Evolutionary conservation across 768 basidiomycete species (phyloP).

Genomic region (Rhizopogon salebrosus): DNA sequence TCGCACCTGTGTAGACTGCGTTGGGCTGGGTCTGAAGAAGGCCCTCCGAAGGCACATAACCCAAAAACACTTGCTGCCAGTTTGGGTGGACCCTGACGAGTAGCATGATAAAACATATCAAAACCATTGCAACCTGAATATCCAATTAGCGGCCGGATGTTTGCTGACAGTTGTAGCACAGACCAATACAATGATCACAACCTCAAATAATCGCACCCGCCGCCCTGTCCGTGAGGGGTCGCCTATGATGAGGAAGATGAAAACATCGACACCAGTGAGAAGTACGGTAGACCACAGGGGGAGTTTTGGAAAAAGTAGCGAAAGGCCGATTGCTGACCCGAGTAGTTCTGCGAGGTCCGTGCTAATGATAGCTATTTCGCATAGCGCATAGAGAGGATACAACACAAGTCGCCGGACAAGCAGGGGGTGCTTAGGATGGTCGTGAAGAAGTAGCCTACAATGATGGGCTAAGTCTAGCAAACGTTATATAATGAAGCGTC

Average conservation of each 20-base stretch:
- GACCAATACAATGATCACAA: conserved; percentile 30
- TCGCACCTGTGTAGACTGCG: conserved; percentile 26
- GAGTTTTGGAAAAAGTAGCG: conserved; percentile 43
- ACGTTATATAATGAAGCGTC: not conserved
- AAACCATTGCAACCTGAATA: conserved; percentile 20
- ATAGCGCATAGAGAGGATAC: conserved; percentile 39
- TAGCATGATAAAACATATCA: conserved; percentile 34
- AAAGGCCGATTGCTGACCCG: conserved; percentile 55
- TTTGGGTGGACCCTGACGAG: conserved; percentile 35
- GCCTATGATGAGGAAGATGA: conserved; percentile 39
- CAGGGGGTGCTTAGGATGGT: conserved; percentile 34
- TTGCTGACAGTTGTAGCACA: conserved; percentile 7
- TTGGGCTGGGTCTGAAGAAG: conserved; percentile 36
- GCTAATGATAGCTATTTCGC: conserved; percentile 49
- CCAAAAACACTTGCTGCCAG: conserved; percentile 38
- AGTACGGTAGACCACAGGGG: conserved; percentile 47
- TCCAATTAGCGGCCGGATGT: not conserved
- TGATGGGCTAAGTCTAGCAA: conserved; percentile 41
- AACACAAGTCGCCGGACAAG: conserved; percentile 35
- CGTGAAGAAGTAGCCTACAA: conserved; percentile 41
- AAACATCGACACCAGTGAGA: conserved; percentile 43
- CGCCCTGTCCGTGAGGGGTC: conserved; percentile 26
- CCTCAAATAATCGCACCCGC: conserved; percentile 36
- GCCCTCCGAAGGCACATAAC: conserved; percentile 29
- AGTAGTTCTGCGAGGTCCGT: conserved; percentile 59